Percentiles rank a stretch among this genome's conserved stretches.
Conservation (phyloP, 352 stramenopile genomes). For the Globisporangium parvum region DNA sequence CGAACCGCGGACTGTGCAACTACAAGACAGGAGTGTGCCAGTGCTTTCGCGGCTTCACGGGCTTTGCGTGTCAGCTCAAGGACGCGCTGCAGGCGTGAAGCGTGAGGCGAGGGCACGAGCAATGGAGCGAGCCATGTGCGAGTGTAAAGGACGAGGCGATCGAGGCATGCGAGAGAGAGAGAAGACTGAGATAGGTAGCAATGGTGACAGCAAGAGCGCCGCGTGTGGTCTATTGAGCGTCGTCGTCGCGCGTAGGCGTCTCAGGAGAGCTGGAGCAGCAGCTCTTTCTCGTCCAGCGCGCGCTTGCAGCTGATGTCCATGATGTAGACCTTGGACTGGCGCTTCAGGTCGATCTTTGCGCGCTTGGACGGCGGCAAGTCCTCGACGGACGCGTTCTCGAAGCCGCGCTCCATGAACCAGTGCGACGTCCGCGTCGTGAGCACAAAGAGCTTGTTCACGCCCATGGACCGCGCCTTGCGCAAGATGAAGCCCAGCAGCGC, state of each 20-base stretch:
- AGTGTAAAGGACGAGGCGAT: too few species aligned
- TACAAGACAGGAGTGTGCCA: conserved; percentile 76
- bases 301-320: conserved; percentile 85
- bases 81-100: conserved; percentile 21
- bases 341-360: conserved; percentile 72
- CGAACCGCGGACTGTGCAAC: conserved; percentile 89
- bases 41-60: conserved; percentile 82
- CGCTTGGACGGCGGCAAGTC: conserved; percentile 80
- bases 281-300: conserved; percentile 78
- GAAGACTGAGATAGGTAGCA: too few species aligned
- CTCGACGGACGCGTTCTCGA: conserved; percentile 87
- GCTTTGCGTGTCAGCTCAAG: conserved; percentile 45
- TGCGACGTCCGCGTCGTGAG: conserved; percentile 97
- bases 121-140: not conserved
- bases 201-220: too few species aligned
- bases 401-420: conserved; percentile 97
- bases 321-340: conserved; percentile 86
- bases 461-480: conserved; percentile 78
- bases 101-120: too few species aligned
- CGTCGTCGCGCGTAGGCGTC: not conserved
- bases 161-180: too few species aligned
- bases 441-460: conserved; percentile 93
- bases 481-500: conserved; percentile 89
- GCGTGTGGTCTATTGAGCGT: not conserved
- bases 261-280: conserved; percentile 59